Conservation (phyloP, 257 asterid genomes). For the Handroanthus guayacan region DNA sequence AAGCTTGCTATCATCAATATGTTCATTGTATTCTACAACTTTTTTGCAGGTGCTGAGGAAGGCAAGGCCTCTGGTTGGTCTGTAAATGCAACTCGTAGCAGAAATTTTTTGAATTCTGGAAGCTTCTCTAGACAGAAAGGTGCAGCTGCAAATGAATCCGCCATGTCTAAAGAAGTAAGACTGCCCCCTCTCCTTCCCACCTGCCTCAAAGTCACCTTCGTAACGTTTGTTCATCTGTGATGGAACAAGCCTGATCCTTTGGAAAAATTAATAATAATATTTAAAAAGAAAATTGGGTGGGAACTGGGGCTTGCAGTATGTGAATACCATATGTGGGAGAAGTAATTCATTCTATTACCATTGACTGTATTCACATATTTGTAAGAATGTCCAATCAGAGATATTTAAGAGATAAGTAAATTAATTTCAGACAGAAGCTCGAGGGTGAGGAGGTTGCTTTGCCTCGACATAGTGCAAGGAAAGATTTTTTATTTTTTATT, state of each 20-base stretch:
- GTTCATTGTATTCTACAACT: constrained; percentile 21
- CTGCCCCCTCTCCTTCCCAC: neutral
- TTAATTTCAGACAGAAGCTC: neutral
- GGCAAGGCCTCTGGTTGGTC: constrained; percentile 58
- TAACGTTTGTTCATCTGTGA: neutral
- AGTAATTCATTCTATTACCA: neutral
- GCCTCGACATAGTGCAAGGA: neutral
- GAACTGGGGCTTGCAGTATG: neutral
- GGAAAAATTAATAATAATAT: neutral
- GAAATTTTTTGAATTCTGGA: constrained; percentile 63
- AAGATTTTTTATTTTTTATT: constrained; percentile 4
- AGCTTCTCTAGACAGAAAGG: constrained; percentile 66
- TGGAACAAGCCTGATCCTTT: neutral
- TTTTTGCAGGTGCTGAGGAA: constrained; percentile 69
- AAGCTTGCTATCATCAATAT: constrained; percentile 7
- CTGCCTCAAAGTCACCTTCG: neutral
- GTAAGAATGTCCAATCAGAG: neutral
- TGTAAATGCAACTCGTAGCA: constrained; percentile 54
- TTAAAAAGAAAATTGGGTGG: neutral
- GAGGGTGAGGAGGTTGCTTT: neutral
- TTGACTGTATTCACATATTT: neutral
- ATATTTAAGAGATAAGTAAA: neutral
- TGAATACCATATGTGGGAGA: neutral
- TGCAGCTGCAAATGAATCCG: constrained; percentile 52
- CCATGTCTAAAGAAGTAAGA: constrained; percentile 66